These are phyloP conservation scores for Beauveria sp. DNA, from an alignment of 2,329 filamentous ascomycete genomes.

Conservation along the genomic window DNA sequence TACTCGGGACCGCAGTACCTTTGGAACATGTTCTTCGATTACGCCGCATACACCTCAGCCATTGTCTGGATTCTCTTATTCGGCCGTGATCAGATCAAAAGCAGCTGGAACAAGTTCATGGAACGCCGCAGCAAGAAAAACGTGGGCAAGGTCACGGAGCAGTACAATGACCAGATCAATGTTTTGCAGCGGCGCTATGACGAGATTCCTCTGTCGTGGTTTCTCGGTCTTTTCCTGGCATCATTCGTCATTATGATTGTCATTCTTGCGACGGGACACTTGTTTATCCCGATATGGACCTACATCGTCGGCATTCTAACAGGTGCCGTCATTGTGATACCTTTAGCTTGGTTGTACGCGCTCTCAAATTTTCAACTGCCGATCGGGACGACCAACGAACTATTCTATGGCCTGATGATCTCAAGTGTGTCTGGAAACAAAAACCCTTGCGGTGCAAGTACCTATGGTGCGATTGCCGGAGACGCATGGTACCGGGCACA, in stretches of 20 bases:
- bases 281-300: constrained; percentile 54
- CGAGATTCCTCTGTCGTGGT: constrained; percentile 55
- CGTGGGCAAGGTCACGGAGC: constrained; percentile 39
- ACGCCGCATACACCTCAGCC: constrained; percentile 50
- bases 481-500: constrained; percentile 55
- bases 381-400: constrained; percentile 52
- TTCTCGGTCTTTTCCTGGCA: constrained; percentile 38
- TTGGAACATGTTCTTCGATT: constrained; percentile 54
- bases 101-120: constrained; percentile 36
- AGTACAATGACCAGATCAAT: constrained; percentile 53
- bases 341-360: constrained; percentile 52
- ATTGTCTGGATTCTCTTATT: constrained; percentile 53
- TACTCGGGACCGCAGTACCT: constrained; percentile 50
- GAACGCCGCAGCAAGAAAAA: constrained; percentile 24
- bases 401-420: constrained; percentile 54
- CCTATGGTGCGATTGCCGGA: constrained; percentile 52
- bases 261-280: constrained; percentile 40
- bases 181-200: constrained; percentile 49
- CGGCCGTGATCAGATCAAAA: constrained; percentile 40
- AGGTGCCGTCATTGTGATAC: constrained; percentile 47
- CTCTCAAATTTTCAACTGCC: constrained; percentile 47
- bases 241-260: constrained; percentile 37
- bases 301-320: constrained; percentile 49
- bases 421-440: constrained; percentile 41
- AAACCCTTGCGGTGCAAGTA: constrained; percentile 50